Conservation (phyloP, 2,329 filamentous ascomycete species). For the Cercospora janseana region DNA sequence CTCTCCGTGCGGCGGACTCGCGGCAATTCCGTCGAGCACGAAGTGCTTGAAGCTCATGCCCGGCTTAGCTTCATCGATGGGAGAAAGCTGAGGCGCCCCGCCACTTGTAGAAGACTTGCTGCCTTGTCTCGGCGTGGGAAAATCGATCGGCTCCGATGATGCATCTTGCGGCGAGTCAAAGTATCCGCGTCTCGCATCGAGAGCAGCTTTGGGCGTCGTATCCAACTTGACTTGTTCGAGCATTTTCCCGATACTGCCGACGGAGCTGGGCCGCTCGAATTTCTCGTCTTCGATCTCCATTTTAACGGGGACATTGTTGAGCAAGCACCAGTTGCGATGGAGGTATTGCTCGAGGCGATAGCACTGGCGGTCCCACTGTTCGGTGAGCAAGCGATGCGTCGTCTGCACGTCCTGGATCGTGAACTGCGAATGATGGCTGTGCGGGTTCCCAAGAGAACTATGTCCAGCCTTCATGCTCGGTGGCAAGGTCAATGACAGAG, state of each 20-base stretch:
- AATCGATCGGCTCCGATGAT: slow-evolving; percentile 3
- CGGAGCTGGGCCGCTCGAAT: slow-evolving; percentile 45
- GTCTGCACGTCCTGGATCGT: slow-evolving; percentile 53
- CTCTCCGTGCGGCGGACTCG: slow-evolving; percentile 9
- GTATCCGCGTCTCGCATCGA: slow-evolving; percentile 41
- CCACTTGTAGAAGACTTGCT: background rate
- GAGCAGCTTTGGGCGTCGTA: slow-evolving; percentile 42
- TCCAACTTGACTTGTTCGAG: slow-evolving; percentile 47
- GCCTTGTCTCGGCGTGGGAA: slow-evolving; percentile 12
- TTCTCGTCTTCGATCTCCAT: slow-evolving; percentile 49
- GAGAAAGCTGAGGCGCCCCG: slow-evolving; percentile 15
- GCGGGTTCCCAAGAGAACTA: slow-evolving; percentile 19
- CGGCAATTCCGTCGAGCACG: slow-evolving; percentile 26
- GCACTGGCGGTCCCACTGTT: slow-evolving; percentile 52
- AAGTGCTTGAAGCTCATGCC: slow-evolving; percentile 32
- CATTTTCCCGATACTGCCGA: slow-evolving; percentile 32
- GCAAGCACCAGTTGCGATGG: slow-evolving; percentile 48
- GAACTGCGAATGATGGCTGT: slow-evolving; percentile 30
- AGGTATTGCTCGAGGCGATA: slow-evolving; percentile 49
- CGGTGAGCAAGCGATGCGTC: slow-evolving; percentile 48
- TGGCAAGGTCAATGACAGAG: slow-evolving; percentile 31
- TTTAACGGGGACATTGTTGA: slow-evolving; percentile 44
- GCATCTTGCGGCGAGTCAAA: slow-evolving; percentile 29
- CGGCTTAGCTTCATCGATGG: slow-evolving; percentile 20
- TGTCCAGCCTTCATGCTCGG: slow-evolving; percentile 27